A percentile compares a stretch with the other conserved stretches of the same genome.
phyloP scores from a whole-genome alignment of 31 red algal genomes.

The Pterothamnion heteromorphum region DNA sequence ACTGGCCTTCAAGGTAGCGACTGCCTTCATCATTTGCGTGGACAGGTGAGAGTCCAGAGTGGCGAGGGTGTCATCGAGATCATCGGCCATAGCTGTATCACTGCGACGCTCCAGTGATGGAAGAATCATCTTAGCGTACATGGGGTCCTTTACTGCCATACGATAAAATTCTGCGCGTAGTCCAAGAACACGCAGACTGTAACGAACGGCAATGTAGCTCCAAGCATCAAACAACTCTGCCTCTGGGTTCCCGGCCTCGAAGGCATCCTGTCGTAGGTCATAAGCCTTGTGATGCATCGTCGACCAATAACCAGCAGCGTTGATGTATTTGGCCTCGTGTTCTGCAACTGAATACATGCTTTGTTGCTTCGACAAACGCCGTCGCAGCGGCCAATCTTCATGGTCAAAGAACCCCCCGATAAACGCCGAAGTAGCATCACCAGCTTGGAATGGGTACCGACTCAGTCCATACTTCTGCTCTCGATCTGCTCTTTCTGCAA shows the following conservation, averaged over 20 bases:
- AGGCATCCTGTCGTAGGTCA: neutral
- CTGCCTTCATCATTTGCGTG: slow-evolving; percentile 50
- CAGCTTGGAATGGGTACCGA: neutral
- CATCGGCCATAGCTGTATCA: slow-evolving; percentile 27
- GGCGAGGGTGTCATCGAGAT: neutral
- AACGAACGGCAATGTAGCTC: neutral
- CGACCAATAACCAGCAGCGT: slow-evolving; percentile 39
- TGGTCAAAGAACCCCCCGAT: slow-evolving; percentile 14
- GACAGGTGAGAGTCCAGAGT: slow-evolving; percentile 17
- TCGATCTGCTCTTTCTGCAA: neutral
- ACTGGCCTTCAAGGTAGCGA: slow-evolving; percentile 35
- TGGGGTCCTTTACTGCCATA: slow-evolving; percentile 22
- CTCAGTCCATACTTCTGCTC: neutral
- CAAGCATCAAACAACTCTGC: neutral
- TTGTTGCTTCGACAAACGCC: neutral
- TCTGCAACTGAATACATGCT: slow-evolving; percentile 6
- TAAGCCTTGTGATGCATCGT: slow-evolving; percentile 20
- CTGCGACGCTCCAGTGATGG: slow-evolving; percentile 12
- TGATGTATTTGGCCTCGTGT: slow-evolving; percentile 48
- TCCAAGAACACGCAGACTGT: neutral
- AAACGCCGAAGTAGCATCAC: neutral
- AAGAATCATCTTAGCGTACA: slow-evolving; percentile 35
- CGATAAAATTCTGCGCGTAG: slow-evolving; percentile 39
- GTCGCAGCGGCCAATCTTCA: neutral
- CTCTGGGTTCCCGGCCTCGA: neutral